Evolutionary conservation across 208 protist genomes (phyloP).

Genomic region (Tritrichomonas foetus): DNA sequence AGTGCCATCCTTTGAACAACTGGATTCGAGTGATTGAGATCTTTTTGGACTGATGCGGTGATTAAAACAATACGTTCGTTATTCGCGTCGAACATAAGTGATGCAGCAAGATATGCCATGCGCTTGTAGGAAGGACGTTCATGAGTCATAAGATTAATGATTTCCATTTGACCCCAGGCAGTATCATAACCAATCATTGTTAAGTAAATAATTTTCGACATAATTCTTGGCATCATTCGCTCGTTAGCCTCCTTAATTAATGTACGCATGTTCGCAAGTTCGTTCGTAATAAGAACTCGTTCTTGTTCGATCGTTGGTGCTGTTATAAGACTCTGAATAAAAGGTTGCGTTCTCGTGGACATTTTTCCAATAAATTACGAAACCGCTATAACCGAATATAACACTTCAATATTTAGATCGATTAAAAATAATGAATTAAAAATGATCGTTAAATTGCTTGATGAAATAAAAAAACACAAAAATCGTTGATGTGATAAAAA

Average conservation of each 20-base stretch:
- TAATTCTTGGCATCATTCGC: neutral
- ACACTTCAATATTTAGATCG: no score
- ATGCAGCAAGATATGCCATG: conserved; percentile 26
- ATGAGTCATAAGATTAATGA: conserved; percentile 11
- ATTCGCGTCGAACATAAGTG: neutral
- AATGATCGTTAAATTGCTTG: no score
- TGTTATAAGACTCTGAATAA: no score
- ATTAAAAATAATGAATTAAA: no score
- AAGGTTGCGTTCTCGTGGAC: no score
- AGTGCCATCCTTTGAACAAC: neutral
- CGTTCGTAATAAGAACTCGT: neutral
- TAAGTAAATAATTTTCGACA: neutral
- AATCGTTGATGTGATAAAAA: no score
- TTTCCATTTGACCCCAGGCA: conserved; percentile 39
- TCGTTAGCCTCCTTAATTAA: neutral
- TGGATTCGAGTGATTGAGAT: neutral
- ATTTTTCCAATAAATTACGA: no score
- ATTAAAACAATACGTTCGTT: conserved; percentile 29
- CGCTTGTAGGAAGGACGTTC: neutral
- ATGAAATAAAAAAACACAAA: no score
- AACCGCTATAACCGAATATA: no score
- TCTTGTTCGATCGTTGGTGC: neutral
- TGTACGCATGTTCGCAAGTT: conserved; percentile 21
- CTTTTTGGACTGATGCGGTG: conserved; percentile 7
- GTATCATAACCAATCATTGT: conserved; percentile 2